These are phyloP conservation scores for Dentipellis fragilis DNA, from an alignment of 768 basidiomycete species.

Conservation along the genomic window DNA sequence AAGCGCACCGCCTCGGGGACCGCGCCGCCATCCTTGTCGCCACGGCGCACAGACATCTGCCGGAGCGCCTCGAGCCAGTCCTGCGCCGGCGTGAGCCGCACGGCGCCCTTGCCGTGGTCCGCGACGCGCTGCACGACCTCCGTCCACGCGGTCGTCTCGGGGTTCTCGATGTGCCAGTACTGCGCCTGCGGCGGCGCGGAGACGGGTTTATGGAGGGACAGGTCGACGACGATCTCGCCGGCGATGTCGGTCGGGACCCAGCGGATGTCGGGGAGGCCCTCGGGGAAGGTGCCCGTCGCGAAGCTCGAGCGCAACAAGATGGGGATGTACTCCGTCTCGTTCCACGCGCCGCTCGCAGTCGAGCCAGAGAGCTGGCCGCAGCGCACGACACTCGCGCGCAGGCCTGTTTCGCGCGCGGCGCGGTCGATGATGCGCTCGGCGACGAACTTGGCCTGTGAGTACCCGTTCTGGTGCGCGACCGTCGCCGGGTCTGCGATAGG, in stretches of 20 bases:
- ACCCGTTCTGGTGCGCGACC: neutral
- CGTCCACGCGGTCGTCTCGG: neutral
- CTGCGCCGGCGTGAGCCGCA: neutral
- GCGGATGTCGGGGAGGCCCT: neutral
- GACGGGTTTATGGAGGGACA: neutral
- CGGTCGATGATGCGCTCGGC: neutral
- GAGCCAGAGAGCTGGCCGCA: neutral
- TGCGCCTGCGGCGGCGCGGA: neutral
- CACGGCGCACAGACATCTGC: neutral
- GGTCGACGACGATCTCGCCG: neutral
- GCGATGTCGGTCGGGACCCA: neutral
- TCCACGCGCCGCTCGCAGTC: neutral
- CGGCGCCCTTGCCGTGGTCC: neutral
- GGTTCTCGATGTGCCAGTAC: neutral
- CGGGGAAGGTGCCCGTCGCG: neutral
- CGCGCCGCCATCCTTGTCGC: neutral
- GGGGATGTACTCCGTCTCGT: neutral
- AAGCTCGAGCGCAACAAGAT: neutral
- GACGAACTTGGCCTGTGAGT: neutral
- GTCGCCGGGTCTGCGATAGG: neutral
- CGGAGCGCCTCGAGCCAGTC: neutral
- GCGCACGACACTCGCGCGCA: neutral
- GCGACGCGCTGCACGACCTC: neutral
- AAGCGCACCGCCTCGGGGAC: neutral
- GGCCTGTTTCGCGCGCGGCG: neutral